Evolutionary conservation across 164 flowering plant species (phyloP).

Genomic region (Echeveria elegans): DNA sequence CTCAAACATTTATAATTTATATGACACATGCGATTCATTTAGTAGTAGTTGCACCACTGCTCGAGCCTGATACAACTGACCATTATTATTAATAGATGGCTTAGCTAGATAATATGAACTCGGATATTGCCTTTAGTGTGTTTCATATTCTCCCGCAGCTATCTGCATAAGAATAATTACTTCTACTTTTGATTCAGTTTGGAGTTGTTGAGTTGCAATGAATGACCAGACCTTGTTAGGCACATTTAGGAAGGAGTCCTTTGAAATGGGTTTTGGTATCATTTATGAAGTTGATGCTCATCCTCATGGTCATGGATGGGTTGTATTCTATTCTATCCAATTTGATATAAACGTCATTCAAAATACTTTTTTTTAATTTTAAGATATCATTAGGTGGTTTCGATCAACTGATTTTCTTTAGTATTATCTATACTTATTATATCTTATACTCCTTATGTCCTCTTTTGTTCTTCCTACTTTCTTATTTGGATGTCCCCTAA

Average conservation of each 20-base stretch:
- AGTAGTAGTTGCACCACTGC: not conserved
- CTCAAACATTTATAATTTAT: no score
- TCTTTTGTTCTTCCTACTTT: no score
- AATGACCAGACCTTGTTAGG: not conserved
- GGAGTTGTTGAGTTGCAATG: slow-evolving; percentile 1
- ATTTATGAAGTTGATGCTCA: not conserved
- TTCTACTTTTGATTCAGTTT: not conserved
- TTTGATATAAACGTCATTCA: no score
- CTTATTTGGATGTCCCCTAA: no score
- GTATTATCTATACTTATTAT: no score
- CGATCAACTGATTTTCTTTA: no score
- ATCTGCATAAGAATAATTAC: not conserved
- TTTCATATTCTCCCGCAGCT: not conserved
- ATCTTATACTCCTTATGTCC: no score
- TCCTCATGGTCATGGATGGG: not conserved
- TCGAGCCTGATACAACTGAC: no score
- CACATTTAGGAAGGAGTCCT: not conserved
- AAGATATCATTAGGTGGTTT: no score
- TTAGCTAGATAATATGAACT: not conserved
- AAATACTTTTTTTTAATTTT: no score
- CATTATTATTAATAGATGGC: no score
- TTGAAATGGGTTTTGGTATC: not conserved
- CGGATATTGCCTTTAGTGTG: not conserved
- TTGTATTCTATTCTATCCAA: not conserved
- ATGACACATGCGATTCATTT: not conserved